Evolutionary conservation across 495 filamentous ascomycete species (phyloP), one percentile per base, ranked within the genome.

Genomic region (Poronia punctata): DNA sequence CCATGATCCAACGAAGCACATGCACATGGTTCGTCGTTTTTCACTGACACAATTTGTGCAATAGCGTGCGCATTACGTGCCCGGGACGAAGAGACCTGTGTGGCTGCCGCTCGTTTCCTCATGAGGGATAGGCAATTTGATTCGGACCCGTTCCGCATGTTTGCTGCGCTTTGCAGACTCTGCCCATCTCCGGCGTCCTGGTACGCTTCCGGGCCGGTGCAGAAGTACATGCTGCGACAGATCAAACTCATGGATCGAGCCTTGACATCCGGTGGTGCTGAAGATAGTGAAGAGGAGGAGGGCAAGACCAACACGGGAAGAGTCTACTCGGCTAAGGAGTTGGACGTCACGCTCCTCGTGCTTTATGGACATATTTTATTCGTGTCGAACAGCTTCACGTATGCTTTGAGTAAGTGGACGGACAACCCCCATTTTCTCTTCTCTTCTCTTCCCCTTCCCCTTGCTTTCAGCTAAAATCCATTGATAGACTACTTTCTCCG

Each of bases 351-450:
- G 10, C 68, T 97, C 10, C 71, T 97, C 1, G 82, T 86, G 56
- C 70, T 94, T 9, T 96, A 95, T 57, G 92, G 86, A 1, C 82
- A 95, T 54, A 87, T 95, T 25, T 67, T 95, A 14, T 86, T 84
- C 52, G 74, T 77, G 6, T 82, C 82, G 6, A 84, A 78, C 43
- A 84, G 80, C 46, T 92, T 92, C 64, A 70, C 76, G 2, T 82
- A 82, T 28, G 86, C 93, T 1, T 65, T 98, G 16, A 90, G 76
- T 78, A 62, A 43, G 68, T 63, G n/a, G n/a, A n/a, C n/a, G n/a
- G n/a, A n/a, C n/a, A n/a, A n/a, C n/a, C n/a, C n/a, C n/a, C n/a
- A n/a, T n/a, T n/a, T n/a, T n/a, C n/a, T n/a, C n/a, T n/a, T n/a
- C n/a, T 21, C 3, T 16, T 25, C 14, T 5, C 6, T 15, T 14